phyloP scores from a whole-genome alignment of 2,329 filamentous ascomycete species.

The Aureobasidium sp. region DNA sequence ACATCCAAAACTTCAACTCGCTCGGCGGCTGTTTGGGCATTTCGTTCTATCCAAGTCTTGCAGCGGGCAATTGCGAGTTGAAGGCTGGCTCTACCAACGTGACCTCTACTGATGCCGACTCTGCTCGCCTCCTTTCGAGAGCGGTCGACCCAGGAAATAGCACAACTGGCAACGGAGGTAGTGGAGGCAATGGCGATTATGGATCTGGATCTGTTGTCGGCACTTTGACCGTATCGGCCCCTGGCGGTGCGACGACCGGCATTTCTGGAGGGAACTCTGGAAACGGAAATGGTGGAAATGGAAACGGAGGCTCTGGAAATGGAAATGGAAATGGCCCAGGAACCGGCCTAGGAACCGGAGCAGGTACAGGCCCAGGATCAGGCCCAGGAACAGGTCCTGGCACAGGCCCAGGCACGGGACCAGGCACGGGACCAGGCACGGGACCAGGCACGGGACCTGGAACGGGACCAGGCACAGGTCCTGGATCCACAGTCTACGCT shows the following conservation, averaged over 20 bases:
- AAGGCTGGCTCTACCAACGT: slow-evolving; percentile 18
- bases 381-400: slow-evolving; percentile 14
- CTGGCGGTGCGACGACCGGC: background rate
- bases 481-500: slow-evolving; percentile 21
- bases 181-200: slow-evolving; percentile 9
- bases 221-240: background rate
- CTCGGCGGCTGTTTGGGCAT: slow-evolving; percentile 24
- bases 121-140: slow-evolving; percentile 20
- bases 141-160: slow-evolving; percentile 17
- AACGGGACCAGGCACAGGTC: slow-evolving; percentile 10
- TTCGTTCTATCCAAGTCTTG: slow-evolving; percentile 20
- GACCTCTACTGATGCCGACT: slow-evolving; percentile 16
- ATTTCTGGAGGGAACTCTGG: background rate
- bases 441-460: slow-evolving; percentile 14
- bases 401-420: slow-evolving; percentile 14
- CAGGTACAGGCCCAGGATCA: slow-evolving; percentile 16
- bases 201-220: slow-evolving; percentile 17
- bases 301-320: slow-evolving; percentile 17
- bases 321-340: slow-evolving; percentile 15
- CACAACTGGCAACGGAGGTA: slow-evolving; percentile 15
- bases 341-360: slow-evolving; percentile 9
- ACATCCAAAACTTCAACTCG: slow-evolving; percentile 21
- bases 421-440: slow-evolving; percentile 15
- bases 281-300: slow-evolving; percentile 17
- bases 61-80: slow-evolving; percentile 23